Evolutionary conservation across 2,329 filamentous ascomycete species (phyloP).

Genomic region (Lasiodiplodia hormozganensis): DNA sequence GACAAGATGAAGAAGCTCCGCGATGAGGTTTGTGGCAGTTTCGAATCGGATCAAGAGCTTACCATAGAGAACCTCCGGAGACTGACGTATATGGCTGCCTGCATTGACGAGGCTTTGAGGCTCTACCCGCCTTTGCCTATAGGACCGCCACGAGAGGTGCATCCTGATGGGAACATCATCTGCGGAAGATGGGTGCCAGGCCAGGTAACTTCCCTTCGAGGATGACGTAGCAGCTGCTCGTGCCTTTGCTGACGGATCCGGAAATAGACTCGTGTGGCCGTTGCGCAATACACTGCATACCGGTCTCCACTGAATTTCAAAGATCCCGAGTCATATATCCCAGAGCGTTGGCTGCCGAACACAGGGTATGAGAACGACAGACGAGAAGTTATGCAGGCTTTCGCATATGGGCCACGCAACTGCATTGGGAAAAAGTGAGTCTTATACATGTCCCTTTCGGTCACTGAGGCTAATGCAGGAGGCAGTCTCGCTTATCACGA

Average conservation of each 20-base stretch:
- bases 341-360: constrained; percentile 50
- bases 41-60: constrained; percentile 42
- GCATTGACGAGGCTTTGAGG: constrained; percentile 51
- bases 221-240: not conserved
- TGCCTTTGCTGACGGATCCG: not conserved
- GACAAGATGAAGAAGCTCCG: constrained; percentile 38
- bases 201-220: constrained; percentile 31
- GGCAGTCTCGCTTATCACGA: constrained; percentile 45
- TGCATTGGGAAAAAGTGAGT: constrained; percentile 43
- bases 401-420: constrained; percentile 43
- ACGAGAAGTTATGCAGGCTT: constrained; percentile 40
- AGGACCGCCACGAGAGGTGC: constrained; percentile 43
- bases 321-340: constrained; percentile 45
- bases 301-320: constrained; percentile 42
- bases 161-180: constrained; percentile 45
- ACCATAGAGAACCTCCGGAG: constrained; percentile 40
- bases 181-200: constrained; percentile 47
- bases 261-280: constrained; percentile 23
- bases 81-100: constrained; percentile 48
- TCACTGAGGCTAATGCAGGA: not conserved
- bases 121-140: constrained; percentile 51
- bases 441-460: not conserved
- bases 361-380: constrained; percentile 38
- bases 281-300: constrained; percentile 27
- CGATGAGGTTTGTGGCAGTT: constrained; percentile 39